phyloP scores from a whole-genome alignment of 306 rosid species.

The Begonia masoniana region DNA sequence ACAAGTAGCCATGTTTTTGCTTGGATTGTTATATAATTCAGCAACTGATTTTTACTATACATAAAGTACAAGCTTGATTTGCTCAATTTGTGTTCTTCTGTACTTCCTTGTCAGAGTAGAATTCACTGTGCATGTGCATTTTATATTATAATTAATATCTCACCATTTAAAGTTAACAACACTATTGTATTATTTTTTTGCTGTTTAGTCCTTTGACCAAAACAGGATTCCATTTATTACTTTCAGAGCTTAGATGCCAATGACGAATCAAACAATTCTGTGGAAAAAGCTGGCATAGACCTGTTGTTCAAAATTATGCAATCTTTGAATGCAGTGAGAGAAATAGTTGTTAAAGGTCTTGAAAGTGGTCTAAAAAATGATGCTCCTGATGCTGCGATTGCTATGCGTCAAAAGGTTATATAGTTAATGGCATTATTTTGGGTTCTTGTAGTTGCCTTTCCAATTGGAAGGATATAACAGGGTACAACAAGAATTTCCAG shows the following conservation, averaged over 20 bases:
- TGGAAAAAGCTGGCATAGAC: slow-evolving; percentile 25
- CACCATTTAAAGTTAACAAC: too few species aligned
- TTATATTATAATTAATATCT: too few species aligned
- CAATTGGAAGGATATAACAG: neutral
- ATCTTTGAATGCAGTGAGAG: slow-evolving; percentile 66
- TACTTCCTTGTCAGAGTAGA: too few species aligned
- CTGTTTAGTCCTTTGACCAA: neutral
- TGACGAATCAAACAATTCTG: slow-evolving; percentile 25
- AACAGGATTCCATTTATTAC: slow-evolving; percentile 5
- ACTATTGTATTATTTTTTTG: too few species aligned
- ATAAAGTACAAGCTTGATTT: too few species aligned
- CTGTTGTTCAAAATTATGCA: slow-evolving; percentile 65
- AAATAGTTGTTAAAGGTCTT: slow-evolving; percentile 57
- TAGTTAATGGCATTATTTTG: slow-evolving; percentile 8
- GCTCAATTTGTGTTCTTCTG: too few species aligned
- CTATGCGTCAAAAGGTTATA: slow-evolving; percentile 91
- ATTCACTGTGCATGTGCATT: too few species aligned
- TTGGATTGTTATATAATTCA: too few species aligned
- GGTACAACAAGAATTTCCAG: neutral
- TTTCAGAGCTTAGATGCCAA: slow-evolving; percentile 70
- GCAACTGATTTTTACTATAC: too few species aligned
- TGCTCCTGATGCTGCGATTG: slow-evolving; percentile 91
- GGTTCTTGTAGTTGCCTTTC: neutral
- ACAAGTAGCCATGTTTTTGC: too few species aligned
- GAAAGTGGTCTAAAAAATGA: slow-evolving; percentile 99